These are phyloP conservation scores for Sporobolomyces roseus DNA, from an alignment of 768 basidiomycete genomes.

Conservation along the genomic window DNA sequence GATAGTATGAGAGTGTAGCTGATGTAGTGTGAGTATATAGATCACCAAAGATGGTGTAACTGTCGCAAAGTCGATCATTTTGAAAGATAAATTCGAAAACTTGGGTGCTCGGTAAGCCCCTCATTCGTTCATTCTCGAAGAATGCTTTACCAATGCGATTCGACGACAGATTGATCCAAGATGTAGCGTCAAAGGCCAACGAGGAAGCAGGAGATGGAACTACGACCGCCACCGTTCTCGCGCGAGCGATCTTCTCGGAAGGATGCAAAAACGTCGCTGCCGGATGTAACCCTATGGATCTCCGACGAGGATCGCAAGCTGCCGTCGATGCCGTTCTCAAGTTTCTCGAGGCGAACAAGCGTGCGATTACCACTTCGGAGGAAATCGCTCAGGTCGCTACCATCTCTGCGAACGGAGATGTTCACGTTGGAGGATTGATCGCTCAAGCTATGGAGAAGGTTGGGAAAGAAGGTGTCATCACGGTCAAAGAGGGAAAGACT, in stretches of 20 bases:
- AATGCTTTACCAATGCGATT: neutral
- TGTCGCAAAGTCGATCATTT: conserved; percentile 86
- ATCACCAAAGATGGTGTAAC: conserved; percentile 99
- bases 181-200: conserved; percentile 53
- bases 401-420: conserved; percentile 76
- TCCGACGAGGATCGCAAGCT: conserved; percentile 93
- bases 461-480: conserved; percentile 99
- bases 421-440: conserved; percentile 86
- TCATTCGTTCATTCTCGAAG: neutral
- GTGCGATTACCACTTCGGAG: conserved; percentile 91
- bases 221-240: conserved; percentile 93
- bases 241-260: conserved; percentile 95
- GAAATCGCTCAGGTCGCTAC: conserved; percentile 95
- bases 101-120: conserved; percentile 81
- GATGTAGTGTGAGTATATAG: conserved; percentile 51
- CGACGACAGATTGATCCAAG: conserved; percentile 36
- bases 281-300: conserved; percentile 99
- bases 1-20: too few species aligned
- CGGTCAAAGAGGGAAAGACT: conserved; percentile 96
- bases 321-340: conserved; percentile 93
- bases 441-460: conserved; percentile 99
- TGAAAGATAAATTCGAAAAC: conserved; percentile 99
- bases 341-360: conserved; percentile 79
- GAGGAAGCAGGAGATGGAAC: conserved; percentile 97
- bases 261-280: conserved; percentile 99